Percentiles rank a stretch among this genome's conserved stretches.
phyloP scores from a whole-genome alignment of 2,329 filamentous ascomycete species.

The Fusarium chaquense region DNA sequence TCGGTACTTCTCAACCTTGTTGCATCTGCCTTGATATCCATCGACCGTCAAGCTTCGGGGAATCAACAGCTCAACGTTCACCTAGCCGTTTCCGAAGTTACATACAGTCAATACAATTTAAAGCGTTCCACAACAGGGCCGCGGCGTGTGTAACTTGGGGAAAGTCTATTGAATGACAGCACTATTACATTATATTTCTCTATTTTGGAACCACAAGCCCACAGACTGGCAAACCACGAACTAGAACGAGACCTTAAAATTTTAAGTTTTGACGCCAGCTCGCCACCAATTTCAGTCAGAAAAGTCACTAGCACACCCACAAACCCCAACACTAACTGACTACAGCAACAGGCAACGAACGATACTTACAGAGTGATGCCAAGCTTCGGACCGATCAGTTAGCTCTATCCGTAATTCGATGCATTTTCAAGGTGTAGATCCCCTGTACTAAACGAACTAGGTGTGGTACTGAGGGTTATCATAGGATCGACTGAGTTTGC shows the following conservation, averaged over 20 bases:
- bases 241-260: conserved; percentile 16
- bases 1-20: not conserved
- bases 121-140: conserved; percentile 23
- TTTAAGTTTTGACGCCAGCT: conserved; percentile 44
- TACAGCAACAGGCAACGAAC: conserved; percentile 5
- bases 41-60: conserved; percentile 6
- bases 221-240: conserved; percentile 26
- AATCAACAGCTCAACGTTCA: conserved; percentile 13
- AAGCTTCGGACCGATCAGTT: conserved; percentile 41
- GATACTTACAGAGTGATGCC: conserved; percentile 23
- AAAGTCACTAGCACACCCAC: conserved; percentile 18
- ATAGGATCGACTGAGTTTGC: conserved; percentile 17
- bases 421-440: conserved; percentile 12
- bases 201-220: conserved; percentile 26
- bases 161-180: conserved; percentile 30
- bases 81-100: conserved; percentile 23
- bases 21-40: not conserved
- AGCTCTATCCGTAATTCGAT: conserved; percentile 13
- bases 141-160: conserved; percentile 4
- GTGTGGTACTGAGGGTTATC: not conserved
- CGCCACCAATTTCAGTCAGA: conserved; percentile 35
- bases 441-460: conserved; percentile 12
- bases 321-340: conserved; percentile 11
- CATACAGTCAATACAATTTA: conserved; percentile 15
- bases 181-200: conserved; percentile 21